Evolutionary conservation across 75 land plant species (phyloP).

Genomic region (Azolla pinnata): DNA sequence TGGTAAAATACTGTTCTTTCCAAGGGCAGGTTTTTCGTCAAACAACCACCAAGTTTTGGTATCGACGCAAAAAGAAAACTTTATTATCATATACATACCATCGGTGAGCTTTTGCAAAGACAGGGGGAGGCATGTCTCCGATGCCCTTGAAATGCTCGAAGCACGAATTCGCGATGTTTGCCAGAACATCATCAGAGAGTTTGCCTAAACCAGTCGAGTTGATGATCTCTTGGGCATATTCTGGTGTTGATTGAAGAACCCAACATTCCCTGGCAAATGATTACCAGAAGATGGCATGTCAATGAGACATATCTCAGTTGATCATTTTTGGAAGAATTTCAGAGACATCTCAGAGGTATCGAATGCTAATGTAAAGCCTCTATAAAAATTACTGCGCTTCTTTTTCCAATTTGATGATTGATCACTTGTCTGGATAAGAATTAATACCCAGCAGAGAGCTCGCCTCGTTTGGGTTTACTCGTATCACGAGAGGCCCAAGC

Average conservation of each 20-base stretch:
- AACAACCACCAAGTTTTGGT: too few species aligned
- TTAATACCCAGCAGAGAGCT: neutral
- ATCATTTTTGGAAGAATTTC: too few species aligned
- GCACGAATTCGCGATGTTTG: slow-evolving; percentile 43
- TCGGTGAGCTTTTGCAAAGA: slow-evolving; percentile 71
- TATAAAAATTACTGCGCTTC: too few species aligned
- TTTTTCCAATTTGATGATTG: too few species aligned
- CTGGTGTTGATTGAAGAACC: slow-evolving; percentile 74
- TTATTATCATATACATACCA: slow-evolving; percentile 49
- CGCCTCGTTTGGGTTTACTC: slow-evolving; percentile 69
- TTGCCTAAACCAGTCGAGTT: slow-evolving; percentile 42
- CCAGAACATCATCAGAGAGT: slow-evolving; percentile 44
- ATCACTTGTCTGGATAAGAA: too few species aligned
- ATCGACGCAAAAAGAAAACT: too few species aligned
- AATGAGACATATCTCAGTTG: too few species aligned
- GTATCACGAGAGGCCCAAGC: slow-evolving; percentile 69
- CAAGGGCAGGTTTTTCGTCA: too few species aligned
- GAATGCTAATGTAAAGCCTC: too few species aligned
- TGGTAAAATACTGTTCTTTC: too few species aligned
- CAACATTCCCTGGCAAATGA: slow-evolving; percentile 69
- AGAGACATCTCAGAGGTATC: too few species aligned
- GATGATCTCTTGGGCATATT: slow-evolving; percentile 50
- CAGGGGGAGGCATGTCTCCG: slow-evolving; percentile 38
- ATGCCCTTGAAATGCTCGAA: slow-evolving; percentile 42
- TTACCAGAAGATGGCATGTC: too few species aligned